Evolutionary conservation across 192 early-diverging fungal genomes (phyloP), one percentile per base, ranked within the genome.

Genomic region (Backusella liffmaniae): DNA sequence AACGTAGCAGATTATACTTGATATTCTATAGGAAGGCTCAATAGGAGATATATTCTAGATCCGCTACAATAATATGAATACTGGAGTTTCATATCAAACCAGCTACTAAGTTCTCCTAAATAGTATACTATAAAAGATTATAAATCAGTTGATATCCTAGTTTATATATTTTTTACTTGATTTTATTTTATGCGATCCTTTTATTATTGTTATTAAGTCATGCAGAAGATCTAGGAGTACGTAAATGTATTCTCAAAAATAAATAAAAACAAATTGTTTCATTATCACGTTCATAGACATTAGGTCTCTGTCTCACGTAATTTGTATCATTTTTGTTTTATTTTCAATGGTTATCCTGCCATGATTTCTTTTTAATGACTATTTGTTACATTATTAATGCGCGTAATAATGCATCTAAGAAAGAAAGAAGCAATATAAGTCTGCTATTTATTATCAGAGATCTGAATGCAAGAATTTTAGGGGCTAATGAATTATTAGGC

Each of bases 241-340:
- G 53, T 56, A 56, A 21, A 56, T 56, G 53, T 56, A n/a, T 56
- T 56, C 53, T 56, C 53, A 56, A 26, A 56, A 56, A 56, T 21
- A 56, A 56, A 44, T n/a, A 56, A 56, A 10, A 56, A 56, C 21
- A n/a, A 21, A 56, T 56, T 56, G 21, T 56, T 56, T 56, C 53
- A 56, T 56, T 56, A 56, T 56, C 53, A 56, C 53, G 53, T 21
- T 26, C n/a, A 26, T 21, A 56, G 2, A 56, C 53, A 56, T 56
- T 21, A 56, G 53, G 18, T 2, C 5, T 21, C 53, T 56, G 8
- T 56, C 5, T 21, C 53, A 56, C 18, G 53, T 56, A 56, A 56
- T 21, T 21, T 53, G 16, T 53, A 7, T 53, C 16, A 21, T 18
- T 53, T 53, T 53, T 18, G 5, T 8, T 53, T 53, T 53, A n/a